A percentile compares a stretch with the other conserved stretches of the same genome.
phyloP scores from a whole-genome alignment of 345 rosid species.

The Abelmoschus esculentus region DNA sequence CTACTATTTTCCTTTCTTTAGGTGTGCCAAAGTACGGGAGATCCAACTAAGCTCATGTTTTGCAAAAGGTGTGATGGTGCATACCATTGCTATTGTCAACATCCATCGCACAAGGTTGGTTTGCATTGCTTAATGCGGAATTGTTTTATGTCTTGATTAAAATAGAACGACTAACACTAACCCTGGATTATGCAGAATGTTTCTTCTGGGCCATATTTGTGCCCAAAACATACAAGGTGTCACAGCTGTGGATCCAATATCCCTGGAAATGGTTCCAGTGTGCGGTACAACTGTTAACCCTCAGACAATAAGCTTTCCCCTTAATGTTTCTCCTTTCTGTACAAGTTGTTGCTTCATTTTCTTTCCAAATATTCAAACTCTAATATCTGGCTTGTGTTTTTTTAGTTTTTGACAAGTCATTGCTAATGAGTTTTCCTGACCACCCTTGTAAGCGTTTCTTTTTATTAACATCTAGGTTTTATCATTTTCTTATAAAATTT shows the following conservation, averaged over 20 bases:
- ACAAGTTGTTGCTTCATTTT: neutral
- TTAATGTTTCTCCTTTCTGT: neutral
- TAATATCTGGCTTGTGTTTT: too few relatives aligned
- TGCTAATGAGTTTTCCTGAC: too few relatives aligned
- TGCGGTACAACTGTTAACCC: slow-evolving; percentile 42
- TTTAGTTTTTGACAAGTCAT: too few relatives aligned
- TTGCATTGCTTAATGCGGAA: slow-evolving; percentile 13
- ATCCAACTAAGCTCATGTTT: slow-evolving; percentile 92
- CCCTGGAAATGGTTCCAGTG: slow-evolving; percentile 97
- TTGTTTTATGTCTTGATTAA: slow-evolving; percentile 9
- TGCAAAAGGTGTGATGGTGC: slow-evolving; percentile 97
- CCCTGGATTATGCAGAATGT: slow-evolving; percentile 59
- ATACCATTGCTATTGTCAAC: slow-evolving; percentile 98
- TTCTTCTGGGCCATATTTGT: slow-evolving; percentile 90
- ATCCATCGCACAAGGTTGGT: slow-evolving; percentile 94
- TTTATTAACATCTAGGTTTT: neutral
- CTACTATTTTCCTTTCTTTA: slow-evolving; percentile 21
- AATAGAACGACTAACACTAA: slow-evolving; percentile 3
- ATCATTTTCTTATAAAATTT: slow-evolving; percentile 12
- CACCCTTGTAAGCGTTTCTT: neutral
- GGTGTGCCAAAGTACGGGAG: slow-evolving; percentile 87
- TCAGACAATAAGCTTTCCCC: neutral
- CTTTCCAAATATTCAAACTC: too few relatives aligned
- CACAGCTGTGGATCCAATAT: slow-evolving; percentile 94
- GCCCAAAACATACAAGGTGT: slow-evolving; percentile 90